Evolutionary conservation across 1,284 basidiomycete species (phyloP).

Genomic region (Tetrapyrgos nigripes): DNA sequence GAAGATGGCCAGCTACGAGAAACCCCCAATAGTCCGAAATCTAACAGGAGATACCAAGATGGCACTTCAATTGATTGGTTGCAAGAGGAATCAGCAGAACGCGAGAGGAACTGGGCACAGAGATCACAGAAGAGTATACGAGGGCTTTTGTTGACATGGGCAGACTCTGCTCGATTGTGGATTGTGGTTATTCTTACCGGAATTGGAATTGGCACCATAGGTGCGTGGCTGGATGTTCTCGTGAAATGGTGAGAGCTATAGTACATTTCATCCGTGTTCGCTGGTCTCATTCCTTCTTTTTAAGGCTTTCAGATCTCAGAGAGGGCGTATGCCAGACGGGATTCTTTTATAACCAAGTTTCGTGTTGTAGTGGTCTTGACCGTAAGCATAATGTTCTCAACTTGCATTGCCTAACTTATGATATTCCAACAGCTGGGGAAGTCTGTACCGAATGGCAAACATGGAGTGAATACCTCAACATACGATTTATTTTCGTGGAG

Average conservation of each 20-base stretch:
- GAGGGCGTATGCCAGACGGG: constrained; percentile 74
- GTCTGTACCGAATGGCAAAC: constrained; percentile 74
- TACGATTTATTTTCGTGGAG: constrained; percentile 60
- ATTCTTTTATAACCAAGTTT: constrained; percentile 76
- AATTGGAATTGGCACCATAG: constrained; percentile 70
- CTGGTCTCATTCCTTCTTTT: neutral
- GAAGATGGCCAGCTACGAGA: constrained; percentile 10
- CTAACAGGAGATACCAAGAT: constrained; percentile 51
- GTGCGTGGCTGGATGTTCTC: constrained; percentile 77
- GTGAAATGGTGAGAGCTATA: constrained; percentile 78
- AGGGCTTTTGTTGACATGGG: constrained; percentile 57
- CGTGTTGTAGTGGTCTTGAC: constrained; percentile 78
- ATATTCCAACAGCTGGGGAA: constrained; percentile 60
- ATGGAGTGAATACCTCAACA: constrained; percentile 66
- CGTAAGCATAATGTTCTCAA: constrained; percentile 49
- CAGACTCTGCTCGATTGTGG: constrained; percentile 71
- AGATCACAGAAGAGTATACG: constrained; percentile 59
- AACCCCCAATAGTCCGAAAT: neutral
- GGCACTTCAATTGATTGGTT: constrained; percentile 75
- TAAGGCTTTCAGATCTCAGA: constrained; percentile 69
- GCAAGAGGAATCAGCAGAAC: constrained; percentile 69
- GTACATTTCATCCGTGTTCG: constrained; percentile 2
- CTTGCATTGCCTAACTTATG: constrained; percentile 1
- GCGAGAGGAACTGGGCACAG: constrained; percentile 58
- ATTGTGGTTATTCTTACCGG: constrained; percentile 71